These are phyloP conservation scores for Mitragyna speciosa DNA, from an alignment of 257 asterid species.

Conservation along the genomic window DNA sequence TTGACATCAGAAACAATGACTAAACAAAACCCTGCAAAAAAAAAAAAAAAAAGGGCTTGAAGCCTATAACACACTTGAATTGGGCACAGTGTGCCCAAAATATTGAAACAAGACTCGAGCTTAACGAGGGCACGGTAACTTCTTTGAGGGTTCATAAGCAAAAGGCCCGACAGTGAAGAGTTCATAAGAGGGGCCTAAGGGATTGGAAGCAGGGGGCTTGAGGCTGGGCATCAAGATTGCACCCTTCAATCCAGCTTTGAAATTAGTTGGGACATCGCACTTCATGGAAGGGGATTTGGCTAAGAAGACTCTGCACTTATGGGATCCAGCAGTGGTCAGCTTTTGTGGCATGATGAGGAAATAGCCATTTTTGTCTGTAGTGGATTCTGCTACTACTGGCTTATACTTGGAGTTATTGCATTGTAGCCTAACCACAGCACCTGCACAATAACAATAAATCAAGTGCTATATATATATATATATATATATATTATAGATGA, in stretches of 20 bases:
- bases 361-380: constrained; percentile 43
- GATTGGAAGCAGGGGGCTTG: not conserved
- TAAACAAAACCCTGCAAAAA: not conserved
- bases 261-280: constrained; percentile 39
- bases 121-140: constrained; percentile 21
- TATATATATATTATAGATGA: too few species aligned
- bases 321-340: constrained; percentile 23
- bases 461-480: not conserved
- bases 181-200: constrained; percentile 1
- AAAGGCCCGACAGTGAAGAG: constrained; percentile 49
- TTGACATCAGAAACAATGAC: not conserved
- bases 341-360: constrained; percentile 31
- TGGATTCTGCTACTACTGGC: constrained; percentile 16
- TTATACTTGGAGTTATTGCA: constrained; percentile 40
- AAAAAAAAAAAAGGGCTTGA: not conserved
- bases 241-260: constrained; percentile 34
- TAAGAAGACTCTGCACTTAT: constrained; percentile 39
- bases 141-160: constrained; percentile 40
- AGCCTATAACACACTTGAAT: not conserved
- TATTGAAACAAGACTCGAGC: not conserved
- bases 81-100: not conserved
- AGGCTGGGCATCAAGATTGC: constrained; percentile 26
- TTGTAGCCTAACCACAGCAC: constrained; percentile 56
- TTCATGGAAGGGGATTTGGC: constrained; percentile 28
- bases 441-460: constrained; percentile 24